Percentiles rank a stretch among this genome's conserved stretches.
Conservation (phyloP, 495 filamentous ascomycete species). For the Recurvomyces mirabilis region DNA sequence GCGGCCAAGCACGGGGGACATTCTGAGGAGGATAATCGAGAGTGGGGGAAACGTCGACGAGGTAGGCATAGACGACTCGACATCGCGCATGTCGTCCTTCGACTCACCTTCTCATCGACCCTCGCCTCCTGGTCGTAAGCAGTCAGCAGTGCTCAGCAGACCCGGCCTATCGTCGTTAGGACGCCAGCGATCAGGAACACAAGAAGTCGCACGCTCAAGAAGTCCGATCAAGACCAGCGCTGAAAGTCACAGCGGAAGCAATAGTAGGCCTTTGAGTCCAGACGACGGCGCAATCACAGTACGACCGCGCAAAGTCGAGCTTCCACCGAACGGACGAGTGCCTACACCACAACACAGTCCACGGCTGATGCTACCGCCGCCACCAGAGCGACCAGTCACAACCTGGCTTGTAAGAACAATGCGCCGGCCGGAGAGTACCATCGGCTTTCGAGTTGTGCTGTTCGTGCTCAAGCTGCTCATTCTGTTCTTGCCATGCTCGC, state of each 20-base stretch:
- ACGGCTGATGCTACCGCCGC: constrained; percentile 25
- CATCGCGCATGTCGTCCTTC: constrained; percentile 45
- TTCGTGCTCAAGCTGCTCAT: constrained; percentile 33
- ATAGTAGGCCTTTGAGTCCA: constrained; percentile 19
- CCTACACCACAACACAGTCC: constrained; percentile 17
- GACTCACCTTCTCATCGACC: constrained; percentile 37
- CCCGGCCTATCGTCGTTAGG: constrained; percentile 21
- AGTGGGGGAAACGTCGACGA: constrained; percentile 55
- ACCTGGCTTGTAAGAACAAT: constrained; percentile 32
- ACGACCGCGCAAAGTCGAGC: constrained; percentile 22
- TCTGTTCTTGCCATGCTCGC: constrained; percentile 43
- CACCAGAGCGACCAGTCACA: constrained; percentile 15
- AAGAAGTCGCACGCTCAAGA: constrained; percentile 26
- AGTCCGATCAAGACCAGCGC: constrained; percentile 25
- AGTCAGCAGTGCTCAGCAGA: constrained; percentile 1
- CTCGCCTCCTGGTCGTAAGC: constrained; percentile 15
- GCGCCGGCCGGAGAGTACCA: constrained; percentile 26
- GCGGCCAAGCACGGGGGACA: constrained; percentile 76
- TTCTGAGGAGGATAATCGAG: too few relatives aligned
- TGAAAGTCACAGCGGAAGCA: background rate
- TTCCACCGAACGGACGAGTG: constrained; percentile 3
- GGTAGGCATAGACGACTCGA: constrained; percentile 41
- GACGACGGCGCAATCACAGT: constrained; percentile 18
- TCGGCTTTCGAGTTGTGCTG: constrained; percentile 21
- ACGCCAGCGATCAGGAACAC: constrained; percentile 25